These are phyloP conservation scores for Xylaria venustula DNA, from an alignment of 495 filamentous ascomycete genomes.

Conservation along the genomic window DNA sequence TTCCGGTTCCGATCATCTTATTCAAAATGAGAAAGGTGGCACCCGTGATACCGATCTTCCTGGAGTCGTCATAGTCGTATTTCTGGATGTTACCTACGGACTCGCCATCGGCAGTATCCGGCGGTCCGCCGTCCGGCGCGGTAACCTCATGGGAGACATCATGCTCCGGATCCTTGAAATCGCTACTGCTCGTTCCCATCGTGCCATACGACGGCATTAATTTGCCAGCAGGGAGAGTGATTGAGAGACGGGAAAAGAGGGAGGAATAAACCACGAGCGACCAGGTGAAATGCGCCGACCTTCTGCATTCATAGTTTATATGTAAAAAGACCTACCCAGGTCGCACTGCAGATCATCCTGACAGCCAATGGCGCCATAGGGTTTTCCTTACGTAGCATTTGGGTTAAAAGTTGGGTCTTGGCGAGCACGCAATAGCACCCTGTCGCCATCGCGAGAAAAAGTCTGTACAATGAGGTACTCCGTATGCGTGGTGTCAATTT, in stretches of 20 bases:
- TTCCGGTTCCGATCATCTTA: slow-evolving; percentile 60
- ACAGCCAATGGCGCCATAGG: slow-evolving; percentile 14
- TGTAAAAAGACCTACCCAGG: not conserved
- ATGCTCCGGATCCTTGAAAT: slow-evolving; percentile 6
- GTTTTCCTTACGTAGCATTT: slow-evolving; percentile 12
- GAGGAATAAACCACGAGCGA: not conserved
- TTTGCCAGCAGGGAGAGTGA: not conserved
- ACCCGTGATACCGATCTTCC: slow-evolving; percentile 51
- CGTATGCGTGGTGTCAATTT: not conserved
- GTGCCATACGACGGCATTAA: slow-evolving; percentile 13
- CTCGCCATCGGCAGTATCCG: slow-evolving; percentile 18
- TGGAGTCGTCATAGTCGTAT: slow-evolving; percentile 41
- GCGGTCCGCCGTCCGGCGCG: not conserved
- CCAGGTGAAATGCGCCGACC: not conserved
- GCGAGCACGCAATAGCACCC: slow-evolving; percentile 16
- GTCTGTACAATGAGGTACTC: not conserved
- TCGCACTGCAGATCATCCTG: slow-evolving; percentile 7
- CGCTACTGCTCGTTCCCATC: slow-evolving; percentile 1
- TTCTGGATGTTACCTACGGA: slow-evolving; percentile 35
- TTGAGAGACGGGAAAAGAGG: not conserved
- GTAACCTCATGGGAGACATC: slow-evolving; percentile 17
- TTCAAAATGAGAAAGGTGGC: slow-evolving; percentile 56
- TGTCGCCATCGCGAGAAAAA: slow-evolving; percentile 2
- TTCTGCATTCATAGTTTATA: slow-evolving; percentile 5
- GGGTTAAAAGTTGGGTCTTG: slow-evolving; percentile 3